Evolutionary conservation across 306 rosid species (phyloP).

Genomic region (Acacia crassicarpa): DNA sequence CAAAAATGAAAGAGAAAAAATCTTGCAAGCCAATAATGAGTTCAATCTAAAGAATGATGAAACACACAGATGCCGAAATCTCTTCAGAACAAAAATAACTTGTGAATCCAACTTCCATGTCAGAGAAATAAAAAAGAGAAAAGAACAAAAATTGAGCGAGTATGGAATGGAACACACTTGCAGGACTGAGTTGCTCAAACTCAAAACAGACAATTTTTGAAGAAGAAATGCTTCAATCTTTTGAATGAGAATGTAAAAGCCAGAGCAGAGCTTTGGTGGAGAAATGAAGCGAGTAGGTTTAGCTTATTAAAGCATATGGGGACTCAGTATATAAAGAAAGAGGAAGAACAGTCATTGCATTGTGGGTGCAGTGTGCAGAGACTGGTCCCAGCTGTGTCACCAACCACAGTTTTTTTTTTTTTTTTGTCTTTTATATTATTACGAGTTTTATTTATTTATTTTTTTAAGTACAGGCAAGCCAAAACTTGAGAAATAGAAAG

Average conservation of each 20-base stretch:
- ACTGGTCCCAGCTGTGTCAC: neutral
- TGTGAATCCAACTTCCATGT: neutral
- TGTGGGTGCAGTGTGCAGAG: neutral
- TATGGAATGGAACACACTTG: constrained; percentile 5
- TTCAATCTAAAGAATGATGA: neutral
- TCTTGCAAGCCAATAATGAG: neutral
- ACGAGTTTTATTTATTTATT: no score
- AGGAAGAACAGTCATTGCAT: neutral
- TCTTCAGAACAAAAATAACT: neutral
- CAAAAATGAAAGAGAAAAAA: neutral
- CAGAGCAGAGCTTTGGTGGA: neutral
- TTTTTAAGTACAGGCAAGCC: no score
- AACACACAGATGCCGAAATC: neutral
- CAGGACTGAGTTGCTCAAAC: neutral
- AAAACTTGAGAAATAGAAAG: no score
- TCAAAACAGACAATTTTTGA: neutral
- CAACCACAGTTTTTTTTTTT: no score
- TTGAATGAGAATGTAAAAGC: neutral
- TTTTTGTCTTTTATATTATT: no score
- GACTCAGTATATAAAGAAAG: neutral
- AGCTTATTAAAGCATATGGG: neutral
- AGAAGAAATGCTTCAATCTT: neutral
- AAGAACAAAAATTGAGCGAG: neutral
- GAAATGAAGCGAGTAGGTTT: neutral
- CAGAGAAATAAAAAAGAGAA: neutral